Base-by-base conservation (phyloP, 2,329 filamentous ascomycete species). In the Exophiala aquamarina region DNA sequence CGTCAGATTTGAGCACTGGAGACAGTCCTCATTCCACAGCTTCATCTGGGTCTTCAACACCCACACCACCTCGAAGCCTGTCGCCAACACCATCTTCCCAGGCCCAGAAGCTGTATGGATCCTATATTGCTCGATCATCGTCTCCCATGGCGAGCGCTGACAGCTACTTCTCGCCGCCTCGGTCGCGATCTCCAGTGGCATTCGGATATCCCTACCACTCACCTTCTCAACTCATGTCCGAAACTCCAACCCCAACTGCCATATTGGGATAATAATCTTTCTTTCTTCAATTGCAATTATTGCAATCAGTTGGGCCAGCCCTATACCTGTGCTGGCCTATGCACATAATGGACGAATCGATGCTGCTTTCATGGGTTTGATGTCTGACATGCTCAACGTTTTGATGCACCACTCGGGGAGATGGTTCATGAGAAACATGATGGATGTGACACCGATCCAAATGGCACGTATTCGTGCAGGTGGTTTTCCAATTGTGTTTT, bases 231-330 rank as follows among this genome's bases (percentile, higher is more conserved):
- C 66, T 75, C 45, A 69, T 76, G 42, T 63, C 65, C 38, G 72
- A 75, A 49, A 64, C 67, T 41, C 70, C 73, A 40, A 66, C 71
- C 3, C 70, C 70, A n/a, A 70, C 73, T 49, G 63, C 64, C 29
- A 68, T 70, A 29, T 63, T 55, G 43, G 66, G 68, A 17, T 63
- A 49, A 57, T 20, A 17, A 21, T 15, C 18, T 37, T 21, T 50
- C 35, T 18, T 37, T 35, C 17, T n/a, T 11, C 50, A 58, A 10
- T 36, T 28, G 31, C 20, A 32, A 15, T 6, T 26, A 26, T 11
- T 42, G 26, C 7, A 20, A 15, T 15, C 11, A 31, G 4, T 34
- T 42, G 28, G 9, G 20, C 11, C 26, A 33, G 23, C 15, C 14
- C 20, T 48, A 18, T 36, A 26, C 23, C 11, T 23, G 32, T 34